Conservation (phyloP, 2,329 filamentous ascomycete genomes). For the Pestalotiopsis fici region DNA sequence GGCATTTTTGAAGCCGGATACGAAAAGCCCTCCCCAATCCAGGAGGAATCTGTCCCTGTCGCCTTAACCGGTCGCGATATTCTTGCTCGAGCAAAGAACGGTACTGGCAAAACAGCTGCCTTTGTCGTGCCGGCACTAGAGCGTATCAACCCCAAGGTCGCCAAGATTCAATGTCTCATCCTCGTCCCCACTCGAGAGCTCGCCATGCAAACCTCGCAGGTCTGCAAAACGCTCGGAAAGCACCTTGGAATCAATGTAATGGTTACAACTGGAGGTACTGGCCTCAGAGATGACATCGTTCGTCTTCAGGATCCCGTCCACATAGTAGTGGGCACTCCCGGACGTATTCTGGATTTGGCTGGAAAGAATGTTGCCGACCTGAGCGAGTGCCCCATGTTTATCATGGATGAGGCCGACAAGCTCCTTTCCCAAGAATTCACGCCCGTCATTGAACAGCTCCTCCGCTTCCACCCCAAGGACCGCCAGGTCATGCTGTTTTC, state of each 20-base stretch:
- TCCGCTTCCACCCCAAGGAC: slow-evolving; percentile 95
- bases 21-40: slow-evolving; percentile 97
- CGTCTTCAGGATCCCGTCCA: slow-evolving; percentile 93
- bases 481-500: slow-evolving; percentile 99
- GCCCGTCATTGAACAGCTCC: slow-evolving; percentile 91
- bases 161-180: slow-evolving; percentile 95
- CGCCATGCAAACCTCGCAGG: slow-evolving; percentile 96
- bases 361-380: slow-evolving; percentile 96
- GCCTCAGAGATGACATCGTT: slow-evolving; percentile 93
- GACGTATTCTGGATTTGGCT: slow-evolving; percentile 92
- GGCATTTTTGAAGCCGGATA: slow-evolving; percentile 99
- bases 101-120: slow-evolving; percentile 96
- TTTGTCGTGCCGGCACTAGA: slow-evolving; percentile 96
- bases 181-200: slow-evolving; percentile 96
- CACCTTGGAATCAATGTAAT: slow-evolving; percentile 97
- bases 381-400: slow-evolving; percentile 94
- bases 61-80: slow-evolving; percentile 94
- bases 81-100: slow-evolving; percentile 95
- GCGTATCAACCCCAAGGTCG: slow-evolving; percentile 93
- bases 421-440: slow-evolving; percentile 96
- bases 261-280: slow-evolving; percentile 97
- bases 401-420: slow-evolving; percentile 99
- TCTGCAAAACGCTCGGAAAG: slow-evolving; percentile 98
- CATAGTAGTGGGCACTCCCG: slow-evolving; percentile 95
- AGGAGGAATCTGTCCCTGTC: slow-evolving; percentile 98